Conservation (phyloP, 306 rosid species). For the Medicago lupulina region DNA sequence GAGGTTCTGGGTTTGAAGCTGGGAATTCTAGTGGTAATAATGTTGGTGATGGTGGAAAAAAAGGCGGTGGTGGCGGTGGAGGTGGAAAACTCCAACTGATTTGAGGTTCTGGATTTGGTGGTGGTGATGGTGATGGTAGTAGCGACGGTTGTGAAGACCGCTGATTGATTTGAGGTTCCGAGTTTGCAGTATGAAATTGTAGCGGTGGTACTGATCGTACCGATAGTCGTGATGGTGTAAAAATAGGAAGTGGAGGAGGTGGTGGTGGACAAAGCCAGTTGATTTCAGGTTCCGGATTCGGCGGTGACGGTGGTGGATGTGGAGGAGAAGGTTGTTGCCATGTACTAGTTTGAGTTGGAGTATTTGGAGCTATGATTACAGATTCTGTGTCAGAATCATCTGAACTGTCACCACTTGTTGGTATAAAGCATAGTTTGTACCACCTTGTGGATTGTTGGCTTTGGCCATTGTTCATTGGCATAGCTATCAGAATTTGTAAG, state of each 20-base stretch:
- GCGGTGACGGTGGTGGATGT: not conserved
- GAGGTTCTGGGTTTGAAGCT: not conserved
- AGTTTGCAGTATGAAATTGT: not conserved
- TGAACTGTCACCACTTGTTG: conserved; percentile 31
- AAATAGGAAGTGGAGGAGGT: not conserved
- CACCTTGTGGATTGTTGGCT: conserved; percentile 34
- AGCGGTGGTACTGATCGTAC: no score
- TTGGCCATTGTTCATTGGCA: conserved; percentile 36
- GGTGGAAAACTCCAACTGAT: not conserved
- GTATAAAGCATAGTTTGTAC: conserved; percentile 39
- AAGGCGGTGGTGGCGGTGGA: not conserved
- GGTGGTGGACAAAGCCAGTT: not conserved
- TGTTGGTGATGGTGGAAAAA: not conserved
- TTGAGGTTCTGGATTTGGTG: not conserved
- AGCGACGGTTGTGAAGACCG: not conserved
- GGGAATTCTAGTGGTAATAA: not conserved
- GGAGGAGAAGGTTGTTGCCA: conserved; percentile 22
- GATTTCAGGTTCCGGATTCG: not conserved
- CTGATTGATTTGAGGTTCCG: not conserved
- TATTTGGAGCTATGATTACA: not conserved
- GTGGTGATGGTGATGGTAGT: not conserved
- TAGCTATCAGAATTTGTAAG: no score
- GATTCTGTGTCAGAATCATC: conserved; percentile 46
- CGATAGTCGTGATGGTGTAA: not conserved
- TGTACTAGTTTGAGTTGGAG: conserved; percentile 25